Conservation (phyloP, 2,329 filamentous ascomycete genomes). For the Fusarium vanettenii region DNA sequence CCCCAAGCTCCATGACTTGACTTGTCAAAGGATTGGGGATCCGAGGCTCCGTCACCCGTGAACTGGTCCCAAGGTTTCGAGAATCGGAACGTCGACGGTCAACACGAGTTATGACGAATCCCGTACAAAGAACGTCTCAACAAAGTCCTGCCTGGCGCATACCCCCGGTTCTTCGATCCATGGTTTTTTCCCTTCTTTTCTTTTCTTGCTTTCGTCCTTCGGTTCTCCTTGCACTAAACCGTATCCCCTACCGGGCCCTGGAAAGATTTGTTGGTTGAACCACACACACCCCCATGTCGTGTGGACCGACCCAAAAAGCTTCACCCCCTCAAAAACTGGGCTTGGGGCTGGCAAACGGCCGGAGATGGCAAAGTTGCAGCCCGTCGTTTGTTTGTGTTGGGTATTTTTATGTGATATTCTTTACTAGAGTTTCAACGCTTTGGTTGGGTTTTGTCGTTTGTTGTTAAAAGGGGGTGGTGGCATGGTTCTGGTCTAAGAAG, state of each 20-base stretch:
- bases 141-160: not conserved
- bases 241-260: conserved; percentile 5
- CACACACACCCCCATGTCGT: not conserved
- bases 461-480: not conserved
- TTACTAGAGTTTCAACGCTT: not conserved
- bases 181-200: not conserved
- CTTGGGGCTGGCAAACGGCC: not conserved
- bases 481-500: not conserved
- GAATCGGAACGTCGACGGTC: not conserved
- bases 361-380: not conserved
- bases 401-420: not conserved
- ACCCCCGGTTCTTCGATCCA: not conserved
- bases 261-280: not conserved
- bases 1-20: not conserved
- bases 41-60: not conserved
- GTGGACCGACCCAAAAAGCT: conserved; percentile 8
- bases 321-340: conserved; percentile 17
- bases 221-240: conserved; percentile 20
- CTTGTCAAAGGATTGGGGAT: not conserved
- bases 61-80: not conserved
- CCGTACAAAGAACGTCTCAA: not conserved
- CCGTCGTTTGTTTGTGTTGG: not conserved
- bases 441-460: not conserved
- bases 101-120: not conserved
- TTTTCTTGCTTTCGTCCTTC: not conserved